Percentiles rank a stretch among this genome's conserved stretches.
phyloP scores from a whole-genome alignment of 2,329 filamentous ascomycete species.

The Gyromitra esculenta region DNA sequence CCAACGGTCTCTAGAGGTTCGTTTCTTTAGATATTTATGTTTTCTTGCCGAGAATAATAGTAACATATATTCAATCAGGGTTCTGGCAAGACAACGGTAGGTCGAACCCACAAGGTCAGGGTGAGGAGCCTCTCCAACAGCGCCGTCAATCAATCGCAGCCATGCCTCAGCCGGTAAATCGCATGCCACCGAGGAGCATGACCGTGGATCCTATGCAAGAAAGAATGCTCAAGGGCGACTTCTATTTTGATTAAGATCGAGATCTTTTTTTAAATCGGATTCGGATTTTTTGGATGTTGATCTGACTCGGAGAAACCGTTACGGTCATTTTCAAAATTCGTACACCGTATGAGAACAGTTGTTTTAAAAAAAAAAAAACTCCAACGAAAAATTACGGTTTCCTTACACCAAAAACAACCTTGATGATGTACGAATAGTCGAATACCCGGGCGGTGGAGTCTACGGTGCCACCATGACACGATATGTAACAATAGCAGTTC shows the following conservation, averaged over 20 bases:
- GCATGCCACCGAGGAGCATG: constrained; percentile 69
- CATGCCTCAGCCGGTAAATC: constrained; percentile 59
- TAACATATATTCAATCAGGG: constrained; percentile 60
- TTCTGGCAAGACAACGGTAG: constrained; percentile 61
- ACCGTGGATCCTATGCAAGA: constrained; percentile 91
- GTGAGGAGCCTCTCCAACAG: constrained; percentile 54
- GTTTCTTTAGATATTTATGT: constrained; percentile 24
- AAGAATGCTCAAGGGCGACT: constrained; percentile 95
- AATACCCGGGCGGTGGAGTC: constrained; percentile 24
- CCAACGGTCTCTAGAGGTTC: constrained; percentile 54
- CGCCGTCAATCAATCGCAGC: constrained; percentile 61
- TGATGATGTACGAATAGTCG: constrained; percentile 48
- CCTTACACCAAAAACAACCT: constrained; percentile 30
- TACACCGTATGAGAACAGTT: constrained; percentile 10
- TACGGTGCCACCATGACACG: constrained; percentile 27
- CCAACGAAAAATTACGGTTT: neutral
- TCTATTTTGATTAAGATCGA: constrained; percentile 84
- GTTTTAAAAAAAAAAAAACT: neutral
- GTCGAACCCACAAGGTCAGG: constrained; percentile 39
- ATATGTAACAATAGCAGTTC: constrained; percentile 46
- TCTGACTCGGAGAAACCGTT: constrained; percentile 9
- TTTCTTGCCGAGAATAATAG: constrained; percentile 1
- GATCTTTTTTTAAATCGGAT: neutral
- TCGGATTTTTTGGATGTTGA: constrained; percentile 1
- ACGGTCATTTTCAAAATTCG: constrained; percentile 23